Evolutionary conservation across 2,329 filamentous ascomycete genomes (phyloP), one percentile per base, ranked within the genome.

Genomic region (Fusarium brachygibbosum): DNA sequence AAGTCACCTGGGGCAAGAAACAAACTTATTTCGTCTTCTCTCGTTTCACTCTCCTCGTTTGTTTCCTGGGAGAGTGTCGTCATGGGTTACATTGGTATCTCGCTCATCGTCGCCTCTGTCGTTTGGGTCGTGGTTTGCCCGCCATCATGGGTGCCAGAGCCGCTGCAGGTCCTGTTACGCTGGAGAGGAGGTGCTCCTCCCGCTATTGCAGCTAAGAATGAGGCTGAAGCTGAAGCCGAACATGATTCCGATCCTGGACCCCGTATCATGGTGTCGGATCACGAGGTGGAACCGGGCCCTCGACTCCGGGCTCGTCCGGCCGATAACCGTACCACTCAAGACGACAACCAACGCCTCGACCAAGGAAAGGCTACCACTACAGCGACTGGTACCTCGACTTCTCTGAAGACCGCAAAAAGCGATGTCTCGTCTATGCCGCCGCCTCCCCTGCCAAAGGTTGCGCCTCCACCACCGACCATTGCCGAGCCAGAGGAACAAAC

Each of bases 71-170:
- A 28, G 37, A 28, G 57, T 63, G 40, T 68, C 54, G 49, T 53
- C 54, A 90, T 90, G 87, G 85, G 82, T 67, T 76, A 88, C 72
- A 72, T 90, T 66, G 88, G 87, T 68, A 78, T 90, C 67, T 88
- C 88, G n/a, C 81, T 91, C 67, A 82, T 91, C 72, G 76, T 91
- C 68, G 88, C 85, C 42, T 88, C 88, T 1, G 79, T 90, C 57
- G 82, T 90, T 45, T 86, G 85, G 73, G 77, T 90, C 67, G 79
- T 85, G 71, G 81, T 90, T 64, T 83, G 84, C 40, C 85, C 85
- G 58, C 85, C 84, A 50, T 78, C 82, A 45, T 84, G 86, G 79
- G 77, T 87, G 55, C 69, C 75, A 28, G 69, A 69, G 41, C 72
- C 72, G 32, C 63, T 72, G 34, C 75, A 74, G 56, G 57, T 75